Conservation (phyloP, 75 land plant genomes). For the Pinus taeda region DNA sequence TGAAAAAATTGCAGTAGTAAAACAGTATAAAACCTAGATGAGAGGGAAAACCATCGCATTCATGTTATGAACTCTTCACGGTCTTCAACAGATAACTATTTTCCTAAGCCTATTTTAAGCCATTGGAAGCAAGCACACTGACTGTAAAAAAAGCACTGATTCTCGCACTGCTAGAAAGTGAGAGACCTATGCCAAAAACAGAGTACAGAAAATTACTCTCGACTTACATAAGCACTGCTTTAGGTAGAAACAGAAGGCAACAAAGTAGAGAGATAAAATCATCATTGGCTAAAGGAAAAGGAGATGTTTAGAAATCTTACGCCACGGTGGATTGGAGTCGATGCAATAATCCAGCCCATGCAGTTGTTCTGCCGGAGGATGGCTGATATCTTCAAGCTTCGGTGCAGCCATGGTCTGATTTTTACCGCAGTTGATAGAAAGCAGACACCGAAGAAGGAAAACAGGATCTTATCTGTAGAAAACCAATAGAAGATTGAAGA, state of each 20-base stretch:
- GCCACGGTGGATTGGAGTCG: constrained; percentile 85
- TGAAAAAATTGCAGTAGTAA: background rate
- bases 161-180: background rate
- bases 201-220: background rate
- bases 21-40: background rate
- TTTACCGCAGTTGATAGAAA: too few species aligned
- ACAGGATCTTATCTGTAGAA: too few species aligned
- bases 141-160: background rate
- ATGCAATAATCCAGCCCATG: constrained; percentile 88
- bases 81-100: background rate
- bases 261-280: background rate
- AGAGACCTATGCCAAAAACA: background rate
- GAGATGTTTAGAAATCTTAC: constrained; percentile 23
- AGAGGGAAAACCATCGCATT: background rate
- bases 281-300: background rate
- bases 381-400: constrained; percentile 71
- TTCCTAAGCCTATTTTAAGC: background rate
- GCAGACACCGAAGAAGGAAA: too few species aligned
- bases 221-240: background rate
- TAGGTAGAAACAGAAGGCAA: background rate
- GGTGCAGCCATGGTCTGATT: constrained; percentile 30
- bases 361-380: constrained; percentile 83
- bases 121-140: background rate
- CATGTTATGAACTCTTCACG: background rate
- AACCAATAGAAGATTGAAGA: too few species aligned